These are phyloP conservation scores for Polychaeton citri DNA, from an alignment of 2,329 filamentous ascomycete genomes.

Conservation along the genomic window DNA sequence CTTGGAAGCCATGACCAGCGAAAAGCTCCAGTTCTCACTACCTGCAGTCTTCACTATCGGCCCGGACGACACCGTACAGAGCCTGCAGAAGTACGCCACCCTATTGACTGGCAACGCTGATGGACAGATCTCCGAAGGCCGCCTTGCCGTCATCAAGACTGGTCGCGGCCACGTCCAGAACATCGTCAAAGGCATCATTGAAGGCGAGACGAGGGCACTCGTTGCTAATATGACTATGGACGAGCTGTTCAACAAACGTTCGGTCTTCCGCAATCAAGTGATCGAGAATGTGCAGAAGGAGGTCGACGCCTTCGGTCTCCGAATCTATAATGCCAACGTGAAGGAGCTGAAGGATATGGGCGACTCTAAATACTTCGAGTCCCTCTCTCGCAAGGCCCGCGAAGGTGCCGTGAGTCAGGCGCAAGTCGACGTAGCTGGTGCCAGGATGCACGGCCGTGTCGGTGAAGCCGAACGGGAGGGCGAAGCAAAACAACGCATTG, in stretches of 20 bases:
- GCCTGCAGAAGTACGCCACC: conserved; percentile 71
- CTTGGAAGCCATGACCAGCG: conserved; percentile 76
- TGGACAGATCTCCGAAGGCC: conserved; percentile 22
- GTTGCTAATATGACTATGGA: conserved; percentile 89
- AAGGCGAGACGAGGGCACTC: conserved; percentile 72
- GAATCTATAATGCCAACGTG: conserved; percentile 58
- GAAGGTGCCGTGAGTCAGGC: conserved; percentile 76
- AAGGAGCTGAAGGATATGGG: conserved; percentile 78
- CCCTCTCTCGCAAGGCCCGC: conserved; percentile 69
- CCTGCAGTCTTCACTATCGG: conserved; percentile 80
- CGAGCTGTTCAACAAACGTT: conserved; percentile 68
- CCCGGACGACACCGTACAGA: conserved; percentile 55
- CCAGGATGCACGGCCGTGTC: conserved; percentile 52
- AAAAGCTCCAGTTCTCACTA: conserved; percentile 71
- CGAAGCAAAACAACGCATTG: conserved; percentile 71
- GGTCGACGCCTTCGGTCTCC: conserved; percentile 60
- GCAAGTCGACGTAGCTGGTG: conserved; percentile 46
- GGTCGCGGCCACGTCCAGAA: conserved; percentile 59
- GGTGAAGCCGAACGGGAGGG: conserved; percentile 68
- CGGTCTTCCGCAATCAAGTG: conserved; percentile 52
- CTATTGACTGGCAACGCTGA: conserved; percentile 54
- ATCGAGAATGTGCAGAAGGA: conserved; percentile 58
- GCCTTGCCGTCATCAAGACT: conserved; percentile 26
- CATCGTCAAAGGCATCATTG: conserved; percentile 82
- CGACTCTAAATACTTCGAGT: conserved; percentile 70